Evolutionary conservation across 2,329 filamentous ascomycete species (phyloP).

Genomic region (Coniella lustricola): DNA sequence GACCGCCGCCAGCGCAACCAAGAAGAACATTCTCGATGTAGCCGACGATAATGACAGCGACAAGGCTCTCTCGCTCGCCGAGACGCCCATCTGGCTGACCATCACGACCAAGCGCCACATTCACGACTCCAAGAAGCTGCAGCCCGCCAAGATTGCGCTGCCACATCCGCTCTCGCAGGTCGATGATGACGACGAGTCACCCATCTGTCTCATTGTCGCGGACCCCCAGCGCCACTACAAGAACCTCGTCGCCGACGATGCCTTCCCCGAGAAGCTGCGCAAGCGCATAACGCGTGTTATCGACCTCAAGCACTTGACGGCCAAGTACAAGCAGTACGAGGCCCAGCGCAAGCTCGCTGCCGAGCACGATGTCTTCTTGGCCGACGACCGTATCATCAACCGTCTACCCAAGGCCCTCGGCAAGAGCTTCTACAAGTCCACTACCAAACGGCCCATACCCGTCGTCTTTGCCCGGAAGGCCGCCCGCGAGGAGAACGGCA

Average conservation of each 20-base stretch:
- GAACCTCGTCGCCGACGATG: constrained; percentile 69
- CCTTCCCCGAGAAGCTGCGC: constrained; percentile 61
- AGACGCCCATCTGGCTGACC: constrained; percentile 54
- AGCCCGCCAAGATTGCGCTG: constrained; percentile 74
- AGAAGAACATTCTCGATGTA: constrained; percentile 49
- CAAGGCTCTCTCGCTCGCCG: constrained; percentile 30
- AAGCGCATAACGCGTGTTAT: constrained; percentile 70
- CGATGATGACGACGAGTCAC: constrained; percentile 53
- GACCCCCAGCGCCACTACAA: constrained; percentile 81
- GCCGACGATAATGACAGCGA: constrained; percentile 32
- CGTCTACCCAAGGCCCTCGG: constrained; percentile 71
- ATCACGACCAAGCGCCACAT: constrained; percentile 61
- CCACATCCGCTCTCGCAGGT: constrained; percentile 69
- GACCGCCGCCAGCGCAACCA: constrained; percentile 37
- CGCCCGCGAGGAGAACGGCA: constrained; percentile 53
- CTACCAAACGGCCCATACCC: constrained; percentile 79
- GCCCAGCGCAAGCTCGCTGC: constrained; percentile 71
- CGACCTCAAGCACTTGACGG: constrained; percentile 69
- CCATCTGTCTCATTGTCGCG: constrained; percentile 81
- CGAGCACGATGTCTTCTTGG: constrained; percentile 90
- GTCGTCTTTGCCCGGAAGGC: constrained; percentile 51
- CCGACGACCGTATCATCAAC: constrained; percentile 77
- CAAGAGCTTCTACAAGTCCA: constrained; percentile 86
- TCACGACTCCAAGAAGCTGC: constrained; percentile 67
- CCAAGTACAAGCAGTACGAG: constrained; percentile 86